Conservation (phyloP, 441 rosid species). For the California macrophylla region DNA sequence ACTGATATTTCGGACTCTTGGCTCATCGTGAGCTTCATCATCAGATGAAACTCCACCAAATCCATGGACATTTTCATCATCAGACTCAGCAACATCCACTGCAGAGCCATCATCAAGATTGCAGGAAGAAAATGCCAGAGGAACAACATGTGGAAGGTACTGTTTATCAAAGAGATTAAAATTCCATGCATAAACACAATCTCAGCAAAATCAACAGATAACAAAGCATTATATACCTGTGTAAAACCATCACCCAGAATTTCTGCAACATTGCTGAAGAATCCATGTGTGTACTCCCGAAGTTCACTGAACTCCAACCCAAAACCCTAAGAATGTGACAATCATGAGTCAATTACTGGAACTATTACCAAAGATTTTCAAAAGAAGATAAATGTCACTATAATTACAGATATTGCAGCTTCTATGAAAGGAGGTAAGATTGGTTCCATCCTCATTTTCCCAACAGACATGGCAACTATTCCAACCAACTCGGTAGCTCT, state of each 20-base stretch:
- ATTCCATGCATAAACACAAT: slow-evolving; percentile 10
- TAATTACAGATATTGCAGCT: slow-evolving; percentile 83
- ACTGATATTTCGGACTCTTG: slow-evolving; percentile 88
- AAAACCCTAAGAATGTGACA: slow-evolving; percentile 54
- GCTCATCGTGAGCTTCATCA: slow-evolving; percentile 97
- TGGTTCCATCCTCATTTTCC: slow-evolving; percentile 71
- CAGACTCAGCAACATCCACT: slow-evolving; percentile 80
- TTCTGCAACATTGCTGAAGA: slow-evolving; percentile 94
- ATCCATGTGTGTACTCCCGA: slow-evolving; percentile 94
- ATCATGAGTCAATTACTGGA: slow-evolving; percentile 13
- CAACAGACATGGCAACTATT: slow-evolving; percentile 93
- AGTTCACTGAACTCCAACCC: slow-evolving; percentile 89
- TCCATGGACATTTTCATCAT: slow-evolving; percentile 72
- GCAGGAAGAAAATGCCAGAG: slow-evolving; percentile 83
- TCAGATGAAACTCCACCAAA: slow-evolving; percentile 95
- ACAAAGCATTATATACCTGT: slow-evolving; percentile 42
- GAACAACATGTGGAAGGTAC: slow-evolving; percentile 90
- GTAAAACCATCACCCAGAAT: slow-evolving; percentile 78
- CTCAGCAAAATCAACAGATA: slow-evolving; percentile 11
- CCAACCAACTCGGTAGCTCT: slow-evolving; percentile 99
- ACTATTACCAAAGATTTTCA: slow-evolving; percentile 9
- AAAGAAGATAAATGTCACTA: slow-evolving; percentile 17
- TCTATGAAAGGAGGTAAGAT: slow-evolving; percentile 79
- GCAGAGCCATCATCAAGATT: slow-evolving; percentile 99
- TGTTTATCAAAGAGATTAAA: slow-evolving; percentile 30